Base-by-base conservation (phyloP, 2,329 filamentous ascomycete species). In the Fusarium compactum region DNA sequence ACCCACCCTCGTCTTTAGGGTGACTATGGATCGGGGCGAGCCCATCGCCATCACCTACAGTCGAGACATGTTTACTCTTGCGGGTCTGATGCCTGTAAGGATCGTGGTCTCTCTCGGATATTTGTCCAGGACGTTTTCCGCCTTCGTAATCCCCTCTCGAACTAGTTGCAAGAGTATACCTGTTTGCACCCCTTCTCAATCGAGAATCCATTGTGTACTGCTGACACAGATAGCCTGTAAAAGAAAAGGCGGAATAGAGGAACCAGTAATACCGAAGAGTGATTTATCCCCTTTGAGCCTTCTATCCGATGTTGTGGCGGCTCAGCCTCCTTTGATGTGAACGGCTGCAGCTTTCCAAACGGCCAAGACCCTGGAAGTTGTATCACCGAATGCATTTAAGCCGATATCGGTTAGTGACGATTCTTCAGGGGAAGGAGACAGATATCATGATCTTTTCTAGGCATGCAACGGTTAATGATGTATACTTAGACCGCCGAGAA, bases 381-480 rank as follows among this genome's bases (percentile, higher is more conserved):
- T 43, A 44, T 48, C 34, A 57, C 61, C 61, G 20, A 51, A 32
- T 44, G 29, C 25, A 24, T 44, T 32, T 22, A 44, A 44, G 18
- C 43, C 24, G 16, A 22, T 14, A 18, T 9, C 5, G 43, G 12
- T 34, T 27, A 22, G 20, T 15, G 5, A 18, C 34, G 18, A 22
- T 29, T 20, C 32, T 44, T 18, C 41, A 60, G 48, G 14, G 25
- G 24, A 50, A 29, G 4, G 25, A 29, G 20, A 12, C 24, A 52
- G 20, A 30, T 9, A 27, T 25, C 29, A 27, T 44, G 16, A 46
- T 18, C 12, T 18, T 34, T 44, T 22, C 45, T 38, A 45, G n/a
- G 30, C 10, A 27, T 25, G 29, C 24, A 11, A 51, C 24, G n/a
- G 29, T 25, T 44, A 38, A 51, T 29, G 22, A 24, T 16, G 18